Percentiles rank a stretch among this genome's conserved stretches.
Conservation (phyloP, 257 asterid genomes). For the Hygrophila difformis region DNA sequence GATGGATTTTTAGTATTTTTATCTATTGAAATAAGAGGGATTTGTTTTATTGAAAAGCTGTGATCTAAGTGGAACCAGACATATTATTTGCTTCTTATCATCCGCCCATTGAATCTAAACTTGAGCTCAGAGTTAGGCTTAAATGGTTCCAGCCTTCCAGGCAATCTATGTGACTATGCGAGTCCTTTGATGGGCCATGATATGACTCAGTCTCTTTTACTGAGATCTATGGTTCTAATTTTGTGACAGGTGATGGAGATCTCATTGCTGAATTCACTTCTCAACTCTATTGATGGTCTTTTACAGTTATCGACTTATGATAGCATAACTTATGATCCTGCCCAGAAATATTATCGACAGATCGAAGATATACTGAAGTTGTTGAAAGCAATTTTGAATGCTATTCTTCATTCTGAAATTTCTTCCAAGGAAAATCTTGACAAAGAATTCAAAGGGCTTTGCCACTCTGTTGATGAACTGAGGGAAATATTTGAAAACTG, state of each 20-base stretch:
- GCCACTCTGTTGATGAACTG: conserved; percentile 52
- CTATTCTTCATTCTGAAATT: conserved; percentile 36
- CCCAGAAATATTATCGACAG: conserved; percentile 44
- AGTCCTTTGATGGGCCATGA: too few relatives aligned
- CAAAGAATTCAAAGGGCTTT: conserved; percentile 39
- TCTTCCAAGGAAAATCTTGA: conserved; percentile 50
- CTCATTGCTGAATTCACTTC: conserved; percentile 53
- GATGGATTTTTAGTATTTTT: too few relatives aligned
- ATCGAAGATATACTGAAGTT: conserved; percentile 57
- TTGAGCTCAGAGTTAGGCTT: too few relatives aligned
- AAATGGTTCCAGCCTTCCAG: too few relatives aligned
- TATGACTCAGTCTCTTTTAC: too few relatives aligned
- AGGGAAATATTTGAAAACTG: conserved; percentile 54
- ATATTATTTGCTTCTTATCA: too few relatives aligned
- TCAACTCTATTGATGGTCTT: conserved; percentile 49
- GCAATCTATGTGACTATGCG: too few relatives aligned
- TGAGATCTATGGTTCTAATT: conserved; percentile 16
- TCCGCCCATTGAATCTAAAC: too few relatives aligned
- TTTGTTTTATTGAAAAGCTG: too few relatives aligned
- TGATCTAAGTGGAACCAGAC: too few relatives aligned
- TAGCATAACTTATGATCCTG: conserved; percentile 47
- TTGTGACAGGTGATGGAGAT: conserved; percentile 67
- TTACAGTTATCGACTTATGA: conserved; percentile 43
- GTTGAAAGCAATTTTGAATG: conserved; percentile 52
- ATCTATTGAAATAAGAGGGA: too few relatives aligned